These are phyloP conservation scores for Prunella vulgaris DNA, from an alignment of 257 asterid species.

Conservation along the genomic window DNA sequence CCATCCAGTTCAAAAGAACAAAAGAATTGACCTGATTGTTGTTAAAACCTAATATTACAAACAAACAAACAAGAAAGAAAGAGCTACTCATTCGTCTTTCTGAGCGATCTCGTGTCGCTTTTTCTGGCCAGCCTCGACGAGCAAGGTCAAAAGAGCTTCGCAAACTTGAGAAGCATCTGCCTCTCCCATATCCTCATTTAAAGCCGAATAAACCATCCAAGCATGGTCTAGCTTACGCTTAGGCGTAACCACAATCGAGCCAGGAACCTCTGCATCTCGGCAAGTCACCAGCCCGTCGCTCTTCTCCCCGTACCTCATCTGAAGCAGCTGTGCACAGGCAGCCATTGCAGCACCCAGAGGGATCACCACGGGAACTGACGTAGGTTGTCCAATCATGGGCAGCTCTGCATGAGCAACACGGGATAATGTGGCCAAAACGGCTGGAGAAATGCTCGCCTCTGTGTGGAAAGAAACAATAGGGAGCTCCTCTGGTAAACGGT, in stretches of 20 bases:
- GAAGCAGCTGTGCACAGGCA: conserved; percentile 96
- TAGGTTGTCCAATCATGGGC: conserved; percentile 52
- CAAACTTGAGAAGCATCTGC: conserved; percentile 91
- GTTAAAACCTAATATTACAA: conserved; percentile 3
- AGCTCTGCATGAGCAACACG: conserved; percentile 93
- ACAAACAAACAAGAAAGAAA: background rate
- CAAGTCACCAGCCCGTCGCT: conserved; percentile 94
- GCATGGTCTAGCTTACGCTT: conserved; percentile 89
- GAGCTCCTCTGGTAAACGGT: conserved; percentile 72
- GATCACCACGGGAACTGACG: conserved; percentile 74
- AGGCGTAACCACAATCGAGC: conserved; percentile 81
- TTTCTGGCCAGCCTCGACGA: conserved; percentile 60
- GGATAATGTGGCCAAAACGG: conserved; percentile 80
- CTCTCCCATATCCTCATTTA: conserved; percentile 65
- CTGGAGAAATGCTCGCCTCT: conserved; percentile 84
- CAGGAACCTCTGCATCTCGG: conserved; percentile 96
- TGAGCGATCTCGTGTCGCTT: conserved; percentile 42
- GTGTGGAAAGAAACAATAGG: conserved; percentile 87
- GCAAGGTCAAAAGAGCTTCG: conserved; percentile 81
- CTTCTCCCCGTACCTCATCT: conserved; percentile 82
- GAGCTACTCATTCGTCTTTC: conserved; percentile 44
- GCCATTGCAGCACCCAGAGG: conserved; percentile 99
- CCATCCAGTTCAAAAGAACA: background rate
- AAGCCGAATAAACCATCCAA: conserved; percentile 94
- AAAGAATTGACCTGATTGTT: background rate